Evolutionary conservation across 768 basidiomycete genomes (phyloP).

Genomic region (Phallus indusiatus): DNA sequence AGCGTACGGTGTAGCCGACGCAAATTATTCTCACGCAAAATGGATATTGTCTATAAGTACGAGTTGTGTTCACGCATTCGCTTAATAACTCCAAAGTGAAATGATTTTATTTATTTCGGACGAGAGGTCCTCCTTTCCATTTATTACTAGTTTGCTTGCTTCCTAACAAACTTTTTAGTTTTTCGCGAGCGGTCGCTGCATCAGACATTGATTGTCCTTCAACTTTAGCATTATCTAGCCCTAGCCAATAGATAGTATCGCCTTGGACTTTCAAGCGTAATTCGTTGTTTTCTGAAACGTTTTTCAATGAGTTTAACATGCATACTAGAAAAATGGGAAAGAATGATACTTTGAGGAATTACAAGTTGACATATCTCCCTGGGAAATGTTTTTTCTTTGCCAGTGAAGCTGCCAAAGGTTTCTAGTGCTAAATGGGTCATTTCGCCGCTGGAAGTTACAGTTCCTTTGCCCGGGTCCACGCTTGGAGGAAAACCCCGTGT

Average conservation of each 20-base stretch:
- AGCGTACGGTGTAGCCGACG: not conserved
- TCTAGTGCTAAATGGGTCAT: not conserved
- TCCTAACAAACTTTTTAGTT: not conserved
- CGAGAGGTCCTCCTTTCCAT: slow-evolving; percentile 2
- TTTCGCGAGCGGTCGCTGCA: not conserved
- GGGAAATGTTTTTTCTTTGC: slow-evolving; percentile 1
- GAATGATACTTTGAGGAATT: not conserved
- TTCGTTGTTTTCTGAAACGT: not conserved
- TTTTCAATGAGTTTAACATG: not conserved
- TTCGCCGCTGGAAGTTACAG: not conserved
- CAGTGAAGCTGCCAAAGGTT: not conserved
- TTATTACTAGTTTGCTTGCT: not conserved
- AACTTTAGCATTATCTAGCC: not conserved
- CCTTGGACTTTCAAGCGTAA: slow-evolving; percentile 3
- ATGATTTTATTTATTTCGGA: not conserved
- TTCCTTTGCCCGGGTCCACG: not conserved
- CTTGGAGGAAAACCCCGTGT: not conserved
- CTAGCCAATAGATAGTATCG: not conserved
- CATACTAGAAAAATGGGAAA: not conserved
- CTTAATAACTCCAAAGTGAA: not conserved
- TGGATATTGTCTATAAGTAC: not conserved
- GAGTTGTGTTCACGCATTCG: too few species aligned
- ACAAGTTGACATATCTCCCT: not conserved
- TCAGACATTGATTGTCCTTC: not conserved
- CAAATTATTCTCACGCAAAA: not conserved